Percentiles rank a stretch among this genome's conserved stretches.
phyloP scores from a whole-genome alignment of 495 filamentous ascomycete genomes.

The Chaetomium cochliodes region DNA sequence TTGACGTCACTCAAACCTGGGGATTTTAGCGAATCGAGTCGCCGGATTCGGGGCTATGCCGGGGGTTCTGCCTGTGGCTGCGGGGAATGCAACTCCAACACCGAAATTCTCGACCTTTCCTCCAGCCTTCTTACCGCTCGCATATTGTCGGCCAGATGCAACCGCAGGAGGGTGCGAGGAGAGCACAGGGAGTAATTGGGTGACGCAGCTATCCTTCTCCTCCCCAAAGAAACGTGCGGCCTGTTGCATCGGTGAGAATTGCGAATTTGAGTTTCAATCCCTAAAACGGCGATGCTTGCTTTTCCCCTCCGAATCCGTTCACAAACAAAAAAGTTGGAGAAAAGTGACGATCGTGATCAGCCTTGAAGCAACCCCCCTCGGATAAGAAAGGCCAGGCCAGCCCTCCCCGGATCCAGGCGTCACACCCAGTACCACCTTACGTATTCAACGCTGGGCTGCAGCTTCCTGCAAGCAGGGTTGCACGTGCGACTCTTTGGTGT shows the following conservation, averaged over 20 bases:
- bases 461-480: slow-evolving; percentile 13
- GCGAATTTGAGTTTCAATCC: background rate
- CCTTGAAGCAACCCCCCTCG: background rate
- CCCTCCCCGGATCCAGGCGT: slow-evolving; percentile 1
- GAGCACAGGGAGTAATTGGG: background rate
- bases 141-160: background rate
- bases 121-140: background rate
- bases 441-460: slow-evolving; percentile 1
- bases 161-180: background rate
- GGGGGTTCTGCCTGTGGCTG: slow-evolving; percentile 13
- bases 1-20: slow-evolving; percentile 22
- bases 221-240: background rate
- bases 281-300: background rate
- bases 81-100: slow-evolving; percentile 10
- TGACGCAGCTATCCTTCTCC: background rate
- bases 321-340: slow-evolving; percentile 8
- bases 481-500: background rate
- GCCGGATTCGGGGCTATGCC: slow-evolving; percentile 16
- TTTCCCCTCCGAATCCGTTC: background rate
- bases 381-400: background rate
- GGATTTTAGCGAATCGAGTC: slow-evolving; percentile 13
- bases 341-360: slow-evolving; percentile 8
- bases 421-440: slow-evolving; percentile 4
- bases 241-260: background rate
- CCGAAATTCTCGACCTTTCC: background rate